Base-by-base conservation (phyloP, 441 rosid genomes). In the Rhodomyrtus psidioides region DNA sequence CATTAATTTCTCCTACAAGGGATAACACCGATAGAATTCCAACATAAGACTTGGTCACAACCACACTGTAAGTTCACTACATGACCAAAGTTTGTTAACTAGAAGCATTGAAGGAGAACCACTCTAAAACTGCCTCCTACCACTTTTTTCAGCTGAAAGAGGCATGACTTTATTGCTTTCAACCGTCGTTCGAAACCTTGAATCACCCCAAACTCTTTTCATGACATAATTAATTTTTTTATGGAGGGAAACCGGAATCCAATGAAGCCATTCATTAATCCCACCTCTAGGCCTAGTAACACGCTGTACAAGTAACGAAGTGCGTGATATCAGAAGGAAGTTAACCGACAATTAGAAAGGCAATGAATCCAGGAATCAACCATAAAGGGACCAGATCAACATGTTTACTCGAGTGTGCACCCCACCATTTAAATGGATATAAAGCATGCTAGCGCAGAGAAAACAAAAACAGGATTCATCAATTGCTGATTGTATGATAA, bases 211-310 rank as follows among this genome's bases (percentile, higher is more conserved):
- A 51, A 93, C 62, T 87, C 56, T 86, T 24, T 84, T 89, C 34
- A 92, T 70, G 12, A 91, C 82, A 70, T 82, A 56, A 24, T 82
- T 84, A 56, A 91, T 39, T 42, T 84, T 91, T 76, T 89, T 88
- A 91, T 87, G 92, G 27, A 93, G 9, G 62, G 91, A 90, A 86
- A 93, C 87, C 16, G 91, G 92, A 89, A 94, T 91, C 95, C 95
- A 93, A 28, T 88, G 91, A 89, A 94, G 91, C 94, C 91, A 94
- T n/a, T 88, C 74, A 87, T 89, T 91, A 87, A 92, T 90, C 85
- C 95, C 93, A 81, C 93, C 89, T 86, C 92, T 90, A 83, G 95
- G 93, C 83, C 93, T 90, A 75, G 89, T 86, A 13, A 92, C 91
- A 83, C 96, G 92, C 96, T 94, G 89, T 82, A 74, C 79, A 85